These are phyloP conservation scores for Ceratocystis smalleyi DNA, from an alignment of 2,329 filamentous ascomycete species.

Conservation along the genomic window DNA sequence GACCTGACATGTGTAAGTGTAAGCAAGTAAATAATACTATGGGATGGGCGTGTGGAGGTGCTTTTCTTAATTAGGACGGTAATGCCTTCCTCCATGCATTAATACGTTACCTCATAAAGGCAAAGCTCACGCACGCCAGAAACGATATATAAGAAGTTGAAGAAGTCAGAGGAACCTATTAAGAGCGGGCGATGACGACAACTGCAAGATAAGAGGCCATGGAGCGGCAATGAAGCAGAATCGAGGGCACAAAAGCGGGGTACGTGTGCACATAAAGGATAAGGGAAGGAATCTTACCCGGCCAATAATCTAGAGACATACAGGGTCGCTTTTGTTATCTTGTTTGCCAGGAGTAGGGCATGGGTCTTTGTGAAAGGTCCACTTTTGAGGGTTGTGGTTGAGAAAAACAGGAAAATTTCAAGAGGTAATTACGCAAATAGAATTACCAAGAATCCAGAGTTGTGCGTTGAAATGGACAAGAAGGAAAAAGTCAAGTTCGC, in stretches of 20 bases:
- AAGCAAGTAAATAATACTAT: neutral
- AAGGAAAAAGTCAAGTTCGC: neutral
- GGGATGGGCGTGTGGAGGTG: neutral
- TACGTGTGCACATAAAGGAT: neutral
- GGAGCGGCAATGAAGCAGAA: neutral
- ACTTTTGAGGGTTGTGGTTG: neutral
- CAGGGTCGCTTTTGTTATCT: neutral
- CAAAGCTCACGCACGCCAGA: neutral
- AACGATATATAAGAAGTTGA: neutral
- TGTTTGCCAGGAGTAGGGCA: neutral
- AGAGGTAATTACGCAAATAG: neutral
- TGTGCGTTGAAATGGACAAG: neutral
- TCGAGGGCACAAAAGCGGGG: neutral
- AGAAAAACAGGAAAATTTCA: neutral
- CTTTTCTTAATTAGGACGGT: neutral
- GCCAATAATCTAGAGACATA: neutral
- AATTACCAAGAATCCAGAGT: neutral
- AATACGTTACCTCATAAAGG: neutral
- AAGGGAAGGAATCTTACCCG: neutral
- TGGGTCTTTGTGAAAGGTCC: neutral
- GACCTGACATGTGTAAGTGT: constrained; percentile 1
- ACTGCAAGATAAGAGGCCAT: neutral
- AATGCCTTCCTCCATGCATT: neutral
- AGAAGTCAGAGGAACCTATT: neutral
- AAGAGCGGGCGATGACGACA: neutral